A percentile compares a stretch with the other conserved stretches of the same genome.
phyloP scores from a whole-genome alignment of 2,329 filamentous ascomycete genomes.

The Dendryphion nanum region DNA sequence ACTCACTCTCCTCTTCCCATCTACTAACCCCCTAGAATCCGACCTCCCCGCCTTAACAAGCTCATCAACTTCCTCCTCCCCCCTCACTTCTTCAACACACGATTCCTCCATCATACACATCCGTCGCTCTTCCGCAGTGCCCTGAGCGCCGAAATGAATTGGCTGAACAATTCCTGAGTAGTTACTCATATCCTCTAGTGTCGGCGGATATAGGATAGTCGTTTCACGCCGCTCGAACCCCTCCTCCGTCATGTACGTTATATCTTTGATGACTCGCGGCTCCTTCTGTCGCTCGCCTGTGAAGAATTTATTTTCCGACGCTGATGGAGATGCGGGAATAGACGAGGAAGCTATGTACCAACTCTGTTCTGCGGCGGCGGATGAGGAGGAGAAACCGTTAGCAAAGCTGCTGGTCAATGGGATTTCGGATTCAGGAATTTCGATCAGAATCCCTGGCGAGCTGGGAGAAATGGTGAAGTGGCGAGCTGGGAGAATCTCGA shows the following conservation, averaged over 20 bases:
- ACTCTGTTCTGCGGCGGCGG: conserved; percentile 42
- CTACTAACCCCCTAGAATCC: not conserved
- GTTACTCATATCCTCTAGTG: conserved; percentile 32
- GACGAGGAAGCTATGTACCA: too few relatives aligned
- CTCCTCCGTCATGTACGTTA: conserved; percentile 38
- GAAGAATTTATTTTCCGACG: too few relatives aligned
- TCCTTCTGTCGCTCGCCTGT: conserved; percentile 14
- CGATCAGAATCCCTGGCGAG: conserved; percentile 36
- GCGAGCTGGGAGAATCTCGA: conserved; percentile 51
- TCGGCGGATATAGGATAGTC: conserved; percentile 48
- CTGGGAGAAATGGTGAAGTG: conserved; percentile 48
- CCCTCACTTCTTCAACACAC: not conserved
- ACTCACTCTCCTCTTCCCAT: not conserved
- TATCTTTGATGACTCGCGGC: conserved; percentile 42
- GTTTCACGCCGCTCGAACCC: conserved; percentile 45
- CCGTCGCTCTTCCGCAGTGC: not conserved
- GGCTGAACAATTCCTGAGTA: conserved; percentile 27
- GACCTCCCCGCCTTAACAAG: not conserved
- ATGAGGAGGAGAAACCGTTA: too few relatives aligned
- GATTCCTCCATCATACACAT: not conserved
- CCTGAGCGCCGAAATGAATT: conserved; percentile 21
- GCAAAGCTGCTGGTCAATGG: too few relatives aligned
- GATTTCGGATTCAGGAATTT: too few relatives aligned
- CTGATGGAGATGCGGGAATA: too few relatives aligned
- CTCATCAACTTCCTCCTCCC: too few relatives aligned